Base-by-base conservation (phyloP, 139 green algal species). In the Desmodesmus armatus region DNA sequence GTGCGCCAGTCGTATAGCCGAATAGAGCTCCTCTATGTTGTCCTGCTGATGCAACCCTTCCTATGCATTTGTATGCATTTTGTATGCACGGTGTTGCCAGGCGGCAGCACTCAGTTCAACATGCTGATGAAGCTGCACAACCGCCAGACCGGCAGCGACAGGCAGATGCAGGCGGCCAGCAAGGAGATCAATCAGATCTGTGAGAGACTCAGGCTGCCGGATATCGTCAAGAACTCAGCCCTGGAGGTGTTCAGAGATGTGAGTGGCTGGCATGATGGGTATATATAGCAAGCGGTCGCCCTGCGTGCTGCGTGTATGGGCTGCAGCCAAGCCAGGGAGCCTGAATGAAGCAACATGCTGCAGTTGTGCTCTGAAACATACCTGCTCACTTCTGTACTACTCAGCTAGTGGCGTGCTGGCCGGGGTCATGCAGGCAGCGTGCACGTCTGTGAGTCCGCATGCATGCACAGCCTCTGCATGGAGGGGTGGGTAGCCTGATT, bases 241-340 rank as follows among this genome's bases (percentile, higher is more conserved):
- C 43, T 72, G 23, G 90, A 94, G 78, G 84, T 94, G 7, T 95
- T 92, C 80, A 95, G 94, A 66, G 72, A 88, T 53, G 90, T 86
- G 40, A 80, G 80, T 63, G 27, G 2, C 17, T 0, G 31, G n/a
- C n/a, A n/a, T n/a, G 62, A 15, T 33, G 27, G 62, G 25, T 15
- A 7, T 23, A 7, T 71, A 23, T 23, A 39, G 62, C 62, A 71
- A 11, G 27, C 62, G 7, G 21, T n/a, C 53, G 21, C 21, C 19
- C 13, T 33, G 27, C 27, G 27, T 33, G 21, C 19, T 71, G 62
- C 53, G 17, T 71, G 62, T 71, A 7, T 71, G 31, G 62, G 25
- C 69, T 27, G 51, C 15, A 27, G 51, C 51, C 51, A 62, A 17
- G 51, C 13, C 51, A 17, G 15, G 51, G 51, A 62, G 13, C 15